Conservation (phyloP, 352 stramenopile genomes). For the Phytophthora kernoviae region DNA sequence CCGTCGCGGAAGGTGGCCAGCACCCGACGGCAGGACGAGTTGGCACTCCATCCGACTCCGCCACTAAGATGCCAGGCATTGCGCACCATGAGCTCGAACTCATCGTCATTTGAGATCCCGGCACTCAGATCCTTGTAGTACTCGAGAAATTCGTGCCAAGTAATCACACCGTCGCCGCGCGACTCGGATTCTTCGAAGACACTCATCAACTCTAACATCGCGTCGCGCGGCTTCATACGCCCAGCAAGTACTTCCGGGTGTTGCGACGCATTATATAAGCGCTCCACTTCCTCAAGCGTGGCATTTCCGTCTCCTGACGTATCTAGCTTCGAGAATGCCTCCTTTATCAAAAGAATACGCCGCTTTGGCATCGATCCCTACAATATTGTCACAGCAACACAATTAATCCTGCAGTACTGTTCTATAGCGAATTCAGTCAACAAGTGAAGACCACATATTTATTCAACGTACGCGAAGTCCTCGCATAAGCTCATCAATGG, state of each 20-base stretch:
- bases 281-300: conserved; percentile 75
- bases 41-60: conserved; percentile 72
- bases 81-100: conserved; percentile 87
- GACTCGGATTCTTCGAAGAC: conserved; percentile 58
- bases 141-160: conserved; percentile 84
- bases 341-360: conserved; percentile 81
- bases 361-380: conserved; percentile 80
- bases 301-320: conserved; percentile 64
- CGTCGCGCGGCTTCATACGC: conserved; percentile 57
- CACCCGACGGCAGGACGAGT: conserved; percentile 75
- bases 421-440: background rate
- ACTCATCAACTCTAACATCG: conserved; percentile 83
- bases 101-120: conserved; percentile 80
- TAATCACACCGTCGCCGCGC: conserved; percentile 59
- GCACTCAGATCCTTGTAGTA: conserved; percentile 92
- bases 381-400: background rate
- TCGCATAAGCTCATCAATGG: conserved; percentile 89
- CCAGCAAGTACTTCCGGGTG: conserved; percentile 84
- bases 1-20: conserved; percentile 75
- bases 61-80: conserved; percentile 90
- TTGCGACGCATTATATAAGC: conserved; percentile 75
- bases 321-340: conserved; percentile 82
- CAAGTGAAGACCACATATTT: too few relatives aligned
- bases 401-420: background rate
- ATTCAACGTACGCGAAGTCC: conserved; percentile 66